Evolutionary conservation across 2,329 filamentous ascomycete genomes (phyloP), one percentile per base, ranked within the genome.

Genomic region (Ophiosphaerella korrae): DNA sequence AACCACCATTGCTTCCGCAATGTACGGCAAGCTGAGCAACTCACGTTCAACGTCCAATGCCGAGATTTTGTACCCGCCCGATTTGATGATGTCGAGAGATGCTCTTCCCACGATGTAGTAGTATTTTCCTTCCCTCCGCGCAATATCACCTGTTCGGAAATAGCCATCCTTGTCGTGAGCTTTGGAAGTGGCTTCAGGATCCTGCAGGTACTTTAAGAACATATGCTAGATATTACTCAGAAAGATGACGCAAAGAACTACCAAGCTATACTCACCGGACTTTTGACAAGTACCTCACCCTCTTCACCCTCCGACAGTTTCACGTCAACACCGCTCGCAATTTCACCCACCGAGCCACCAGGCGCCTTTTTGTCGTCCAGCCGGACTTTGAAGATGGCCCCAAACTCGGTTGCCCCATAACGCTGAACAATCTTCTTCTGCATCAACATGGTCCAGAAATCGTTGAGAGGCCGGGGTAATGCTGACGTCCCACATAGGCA

Each of bases 11-110:
- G 78, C 80, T 64, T 83, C 81, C 40, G 77, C 71, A 31, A 83
- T 73, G 29, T 77, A 76, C 1, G 77, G 72, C 45, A 83, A 58
- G 0, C 74, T 73, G 21, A 83, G 70, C 56, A 82, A 75, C 53
- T 82, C 80, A 14, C 80, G 73, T 62, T 83, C 81, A 26, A 83
- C 79, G 42, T 83, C 81, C 9, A 83, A 66, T 0, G 81, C 80
- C 0, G 78, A 81, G 32, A 83, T 78, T 65, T 83, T 83, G 57
- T 82, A 83, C 0, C 81, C 81, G 13, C 81, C 80, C 1, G 77
- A 79, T 55, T 84, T 83, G 63, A 84, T 82, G 29, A 84, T 74
- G 54, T 83, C 80, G 6, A 81, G 73, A 14, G 77, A 80, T 8
- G 78, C 79, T 9, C 80, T 75, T 7, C 81, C 81, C 45, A 82